Conservation (phyloP, 768 basidiomycete genomes). For the Mycena venus region DNA sequence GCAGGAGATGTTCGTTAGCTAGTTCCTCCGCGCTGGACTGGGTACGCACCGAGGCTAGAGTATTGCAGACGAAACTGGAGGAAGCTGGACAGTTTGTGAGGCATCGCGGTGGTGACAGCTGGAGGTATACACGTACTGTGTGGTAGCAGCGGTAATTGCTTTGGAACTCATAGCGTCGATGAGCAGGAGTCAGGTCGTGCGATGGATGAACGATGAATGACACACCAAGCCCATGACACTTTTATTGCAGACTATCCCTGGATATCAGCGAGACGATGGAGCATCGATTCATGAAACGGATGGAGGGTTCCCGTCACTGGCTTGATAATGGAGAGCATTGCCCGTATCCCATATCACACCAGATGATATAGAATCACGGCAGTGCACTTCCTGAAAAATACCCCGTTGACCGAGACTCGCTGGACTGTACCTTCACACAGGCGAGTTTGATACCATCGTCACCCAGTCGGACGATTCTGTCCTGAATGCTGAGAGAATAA, state of each 20-base stretch:
- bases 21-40: not conserved
- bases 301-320: no score
- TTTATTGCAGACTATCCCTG: not conserved
- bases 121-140: not conserved
- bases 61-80: not conserved
- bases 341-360: no score
- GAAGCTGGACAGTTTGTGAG: not conserved
- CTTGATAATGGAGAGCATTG: no score
- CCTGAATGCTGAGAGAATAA: no score
- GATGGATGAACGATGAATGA: not conserved
- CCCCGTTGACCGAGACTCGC: no score
- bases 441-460: no score
- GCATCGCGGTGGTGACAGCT: not conserved
- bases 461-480: no score
- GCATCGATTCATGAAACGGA: no score
- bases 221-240: not conserved
- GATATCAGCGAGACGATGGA: not conserved
- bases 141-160: not conserved
- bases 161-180: not conserved
- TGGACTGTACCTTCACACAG: no score
- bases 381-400: no score
- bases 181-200: not conserved
- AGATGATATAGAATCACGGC: no score
- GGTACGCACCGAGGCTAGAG: not conserved
- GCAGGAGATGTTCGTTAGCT: not conserved